phyloP scores from a whole-genome alignment of 169 alveolate genomes.

The Babesia sp. region DNA sequence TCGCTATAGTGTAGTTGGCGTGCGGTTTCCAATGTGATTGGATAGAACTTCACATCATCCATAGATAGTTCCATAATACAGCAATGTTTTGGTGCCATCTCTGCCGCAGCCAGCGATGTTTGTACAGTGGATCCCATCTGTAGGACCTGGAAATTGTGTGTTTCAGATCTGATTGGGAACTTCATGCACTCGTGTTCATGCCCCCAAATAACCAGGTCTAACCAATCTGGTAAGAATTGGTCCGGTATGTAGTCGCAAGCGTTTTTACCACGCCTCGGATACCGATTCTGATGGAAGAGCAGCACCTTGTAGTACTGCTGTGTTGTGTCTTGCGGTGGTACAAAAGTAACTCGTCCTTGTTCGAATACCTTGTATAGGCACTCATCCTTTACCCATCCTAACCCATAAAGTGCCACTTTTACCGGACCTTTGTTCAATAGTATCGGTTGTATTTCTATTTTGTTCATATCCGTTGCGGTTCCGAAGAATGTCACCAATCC shows the following conservation, averaged over 20 bases:
- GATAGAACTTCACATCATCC: conserved; percentile 82
- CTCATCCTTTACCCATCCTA: conserved; percentile 95
- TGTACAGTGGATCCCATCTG: conserved; percentile 93
- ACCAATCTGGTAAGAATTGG: conserved; percentile 44
- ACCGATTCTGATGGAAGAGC: conserved; percentile 93
- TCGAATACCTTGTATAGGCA: conserved; percentile 87
- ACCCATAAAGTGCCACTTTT: conserved; percentile 91
- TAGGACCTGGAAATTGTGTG: conserved; percentile 83
- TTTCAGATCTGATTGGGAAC: conserved; percentile 75
- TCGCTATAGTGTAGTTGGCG: conserved; percentile 83
- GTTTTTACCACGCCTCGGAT: conserved; percentile 49
- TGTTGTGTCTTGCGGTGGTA: conserved; percentile 77
- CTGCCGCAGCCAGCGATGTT: conserved; percentile 90
- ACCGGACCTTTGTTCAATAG: conserved; percentile 86
- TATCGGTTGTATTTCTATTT: conserved; percentile 87
- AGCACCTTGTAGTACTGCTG: conserved; percentile 87
- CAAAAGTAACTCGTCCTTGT: conserved; percentile 83
- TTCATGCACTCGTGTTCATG: conserved; percentile 95
- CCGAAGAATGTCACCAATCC: conserved; percentile 89
- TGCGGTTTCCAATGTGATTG: conserved; percentile 84
- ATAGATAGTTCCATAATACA: conserved; percentile 84
- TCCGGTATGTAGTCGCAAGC: conserved; percentile 43
- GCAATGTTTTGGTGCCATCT: conserved; percentile 87
- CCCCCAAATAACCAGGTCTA: conserved; percentile 74
- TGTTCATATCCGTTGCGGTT: conserved; percentile 80